Percentiles rank a stretch among this genome's conserved stretches.
Evolutionary conservation across 495 filamentous ascomycete genomes (phyloP).

Genomic region (Aspergillus heteromorphus): DNA sequence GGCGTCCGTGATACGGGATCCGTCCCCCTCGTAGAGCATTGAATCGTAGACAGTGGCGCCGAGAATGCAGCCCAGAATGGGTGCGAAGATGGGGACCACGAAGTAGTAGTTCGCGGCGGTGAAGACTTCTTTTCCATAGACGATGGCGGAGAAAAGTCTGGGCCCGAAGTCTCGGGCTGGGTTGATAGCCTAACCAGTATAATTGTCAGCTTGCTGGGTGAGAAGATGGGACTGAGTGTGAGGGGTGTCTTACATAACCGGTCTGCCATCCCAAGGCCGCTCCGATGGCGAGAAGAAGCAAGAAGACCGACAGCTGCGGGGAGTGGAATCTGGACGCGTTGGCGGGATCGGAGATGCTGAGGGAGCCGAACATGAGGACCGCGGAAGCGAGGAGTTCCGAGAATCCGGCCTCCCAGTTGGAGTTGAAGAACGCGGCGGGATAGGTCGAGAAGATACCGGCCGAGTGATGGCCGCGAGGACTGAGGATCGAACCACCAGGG

Average conservation of each 20-base stretch:
- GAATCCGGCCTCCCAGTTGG: conserved; percentile 34
- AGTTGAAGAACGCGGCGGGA: conserved; percentile 19
- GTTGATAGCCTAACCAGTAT: conserved; percentile 30
- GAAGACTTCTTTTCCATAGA: conserved; percentile 32
- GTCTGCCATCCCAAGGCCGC: conserved; percentile 34
- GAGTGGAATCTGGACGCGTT: conserved; percentile 26
- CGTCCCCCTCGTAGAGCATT: conserved; percentile 28
- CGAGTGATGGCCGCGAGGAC: conserved; percentile 29
- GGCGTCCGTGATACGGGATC: conserved; percentile 28
- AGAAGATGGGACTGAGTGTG: not conserved
- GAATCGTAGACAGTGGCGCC: conserved; percentile 27
- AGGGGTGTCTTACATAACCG: conserved; percentile 27
- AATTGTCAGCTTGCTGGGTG: not conserved
- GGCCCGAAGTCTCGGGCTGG: conserved; percentile 33
- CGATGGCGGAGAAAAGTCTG: conserved; percentile 29
- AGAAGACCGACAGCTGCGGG: conserved; percentile 26
- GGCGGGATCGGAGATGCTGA: conserved; percentile 24
- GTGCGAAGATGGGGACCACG: conserved; percentile 29
- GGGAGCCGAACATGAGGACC: conserved; percentile 29
- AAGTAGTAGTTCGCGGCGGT: conserved; percentile 29
- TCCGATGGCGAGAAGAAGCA: conserved; percentile 29
- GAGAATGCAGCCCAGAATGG: conserved; percentile 27
- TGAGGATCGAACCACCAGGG: conserved; percentile 31
- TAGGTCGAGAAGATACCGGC: conserved; percentile 34
- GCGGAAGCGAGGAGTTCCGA: conserved; percentile 27